Percentiles rank a stretch among this genome's conserved stretches.
These are phyloP conservation scores for Aspergillus thermomutatus DNA, from an alignment of 2,329 filamentous ascomycete genomes.

Conservation along the genomic window DNA sequence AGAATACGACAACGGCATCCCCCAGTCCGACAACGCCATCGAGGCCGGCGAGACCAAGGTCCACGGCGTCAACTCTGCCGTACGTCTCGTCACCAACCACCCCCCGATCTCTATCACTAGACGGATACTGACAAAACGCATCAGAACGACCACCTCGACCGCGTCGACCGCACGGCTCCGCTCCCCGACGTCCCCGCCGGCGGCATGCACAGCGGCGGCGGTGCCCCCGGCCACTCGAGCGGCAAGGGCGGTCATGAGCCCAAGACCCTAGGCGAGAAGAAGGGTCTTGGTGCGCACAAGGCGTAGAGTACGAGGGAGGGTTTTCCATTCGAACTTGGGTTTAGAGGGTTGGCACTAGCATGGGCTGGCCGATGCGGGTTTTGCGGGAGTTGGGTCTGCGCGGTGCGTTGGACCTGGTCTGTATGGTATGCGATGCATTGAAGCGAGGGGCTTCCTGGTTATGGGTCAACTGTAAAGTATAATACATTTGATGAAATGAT, in stretches of 20 bases:
- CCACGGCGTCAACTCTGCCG: slow-evolving; percentile 33
- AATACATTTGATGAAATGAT: not conserved
- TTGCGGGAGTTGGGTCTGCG: not conserved
- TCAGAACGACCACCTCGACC: slow-evolving; percentile 28
- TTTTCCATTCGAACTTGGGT: too few species aligned
- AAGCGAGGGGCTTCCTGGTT: not conserved
- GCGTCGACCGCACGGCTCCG: slow-evolving; percentile 30
- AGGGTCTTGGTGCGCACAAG: slow-evolving; percentile 28
- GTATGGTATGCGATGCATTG: not conserved
- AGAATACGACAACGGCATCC: slow-evolving; percentile 36
- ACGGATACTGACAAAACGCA: slow-evolving; percentile 6
- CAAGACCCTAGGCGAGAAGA: slow-evolving; percentile 32
- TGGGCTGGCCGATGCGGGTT: not conserved
- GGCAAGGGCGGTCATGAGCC: slow-evolving; percentile 40
- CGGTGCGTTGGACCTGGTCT: not conserved
- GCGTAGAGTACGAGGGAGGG: too few species aligned
- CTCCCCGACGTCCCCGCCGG: slow-evolving; percentile 34
- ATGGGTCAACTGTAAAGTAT: not conserved
- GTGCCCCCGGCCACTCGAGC: slow-evolving; percentile 24
- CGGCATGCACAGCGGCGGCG: slow-evolving; percentile 23
- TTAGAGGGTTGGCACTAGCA: not conserved
- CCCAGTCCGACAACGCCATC: slow-evolving; percentile 40
- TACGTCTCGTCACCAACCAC: slow-evolving; percentile 13
- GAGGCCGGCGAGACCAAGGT: slow-evolving; percentile 30
- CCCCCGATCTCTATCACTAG: not conserved